These are phyloP conservation scores for Suhomyces sp. DNA, from an alignment of 805 yeast genomes.

Conservation along the genomic window DNA sequence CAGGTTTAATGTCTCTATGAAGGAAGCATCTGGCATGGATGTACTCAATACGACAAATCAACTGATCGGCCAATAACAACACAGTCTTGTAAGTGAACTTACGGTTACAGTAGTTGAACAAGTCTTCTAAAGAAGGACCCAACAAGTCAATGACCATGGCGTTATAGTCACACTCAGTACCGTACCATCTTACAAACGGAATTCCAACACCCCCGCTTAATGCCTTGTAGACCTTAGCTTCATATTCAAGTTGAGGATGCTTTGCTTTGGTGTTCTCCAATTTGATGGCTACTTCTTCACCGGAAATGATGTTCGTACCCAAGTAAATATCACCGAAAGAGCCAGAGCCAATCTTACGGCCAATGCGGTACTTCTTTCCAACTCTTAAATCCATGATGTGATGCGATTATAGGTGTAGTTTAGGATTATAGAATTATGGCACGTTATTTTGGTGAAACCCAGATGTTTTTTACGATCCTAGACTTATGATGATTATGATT, in stretches of 20 bases:
- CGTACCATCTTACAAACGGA: conserved; percentile 96
- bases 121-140: conserved; percentile 93
- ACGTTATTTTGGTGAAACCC: no score
- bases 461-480: no score
- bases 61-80: conserved; percentile 87
- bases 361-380: conserved; percentile 91
- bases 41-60: conserved; percentile 90
- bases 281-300: conserved; percentile 97
- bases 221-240: conserved; percentile 92
- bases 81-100: conserved; percentile 93
- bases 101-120: conserved; percentile 93
- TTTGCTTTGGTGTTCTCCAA: conserved; percentile 85
- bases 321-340: conserved; percentile 96
- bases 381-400: conserved; percentile 65
- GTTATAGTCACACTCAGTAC: conserved; percentile 93
- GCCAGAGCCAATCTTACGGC: conserved; percentile 95
- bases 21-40: conserved; percentile 92
- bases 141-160: conserved; percentile 95
- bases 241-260: conserved; percentile 96
- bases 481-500: no score
- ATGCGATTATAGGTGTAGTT: not conserved
- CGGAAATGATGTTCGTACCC: conserved; percentile 89
- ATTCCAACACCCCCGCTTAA: conserved; percentile 96
- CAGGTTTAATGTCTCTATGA: conserved; percentile 83
- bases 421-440: not conserved